phyloP scores from a whole-genome alignment of 176 grass and related monocot species.

The Rhipidocladum racemiflorum region DNA sequence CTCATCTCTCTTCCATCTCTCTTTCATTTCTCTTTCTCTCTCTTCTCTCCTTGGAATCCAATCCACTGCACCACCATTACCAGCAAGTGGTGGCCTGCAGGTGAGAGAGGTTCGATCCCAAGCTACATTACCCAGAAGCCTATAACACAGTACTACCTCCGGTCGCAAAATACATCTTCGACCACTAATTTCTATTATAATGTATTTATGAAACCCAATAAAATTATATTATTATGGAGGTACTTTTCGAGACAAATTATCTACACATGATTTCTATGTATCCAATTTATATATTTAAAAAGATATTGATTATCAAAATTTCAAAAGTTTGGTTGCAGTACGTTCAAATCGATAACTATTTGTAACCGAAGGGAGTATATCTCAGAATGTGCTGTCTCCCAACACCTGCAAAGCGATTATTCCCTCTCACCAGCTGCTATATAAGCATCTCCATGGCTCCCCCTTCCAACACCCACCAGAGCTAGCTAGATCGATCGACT shows the following conservation, averaged over 20 bases:
- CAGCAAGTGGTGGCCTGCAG: conserved; percentile 31
- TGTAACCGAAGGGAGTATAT: conserved; percentile 23
- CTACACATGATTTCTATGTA: too few relatives aligned
- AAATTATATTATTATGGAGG: too few relatives aligned
- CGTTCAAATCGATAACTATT: too few relatives aligned
- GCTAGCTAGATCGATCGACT: neutral
- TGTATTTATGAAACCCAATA: too few relatives aligned
- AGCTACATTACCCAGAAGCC: conserved; percentile 45
- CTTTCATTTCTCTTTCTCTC: neutral
- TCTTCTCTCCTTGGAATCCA: conserved; percentile 3
- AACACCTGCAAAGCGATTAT: conserved; percentile 41
- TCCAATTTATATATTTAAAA: too few relatives aligned
- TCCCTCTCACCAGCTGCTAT: conserved; percentile 35
- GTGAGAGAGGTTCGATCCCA: conserved; percentile 29
- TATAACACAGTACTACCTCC: conserved; percentile 9
- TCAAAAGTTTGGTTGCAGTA: too few relatives aligned
- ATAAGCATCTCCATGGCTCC: conserved; percentile 38
- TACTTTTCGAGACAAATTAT: too few relatives aligned
- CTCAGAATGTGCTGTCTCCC: conserved; percentile 72
- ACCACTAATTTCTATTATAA: too few relatives aligned
- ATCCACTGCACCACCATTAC: neutral
- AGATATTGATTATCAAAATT: too few relatives aligned
- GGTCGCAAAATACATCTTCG: too few relatives aligned
- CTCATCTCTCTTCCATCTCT: neutral
- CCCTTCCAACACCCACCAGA: conserved; percentile 38